Evolutionary conservation across 331 rosid species (phyloP).

Genomic region (Phaseolus coccineus): DNA sequence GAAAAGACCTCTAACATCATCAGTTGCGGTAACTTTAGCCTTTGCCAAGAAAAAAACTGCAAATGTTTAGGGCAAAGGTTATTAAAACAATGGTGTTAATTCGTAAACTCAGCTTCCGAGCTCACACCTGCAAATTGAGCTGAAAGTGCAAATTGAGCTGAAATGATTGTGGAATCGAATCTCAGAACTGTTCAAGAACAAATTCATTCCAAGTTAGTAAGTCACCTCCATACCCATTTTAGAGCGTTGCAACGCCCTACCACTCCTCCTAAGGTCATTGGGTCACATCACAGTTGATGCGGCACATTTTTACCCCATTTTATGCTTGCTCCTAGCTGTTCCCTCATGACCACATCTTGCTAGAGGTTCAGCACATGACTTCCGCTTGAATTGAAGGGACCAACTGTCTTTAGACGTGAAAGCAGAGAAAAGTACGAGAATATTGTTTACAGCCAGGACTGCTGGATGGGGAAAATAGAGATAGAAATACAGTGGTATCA

Average conservation of each 20-base stretch:
- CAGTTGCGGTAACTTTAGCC: neutral
- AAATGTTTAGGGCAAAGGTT: neutral
- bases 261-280: too few species aligned
- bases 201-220: too few species aligned
- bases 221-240: too few species aligned
- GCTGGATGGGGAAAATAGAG: neutral
- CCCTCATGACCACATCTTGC: too few species aligned
- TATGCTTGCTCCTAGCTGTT: too few species aligned
- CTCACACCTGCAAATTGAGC: neutral
- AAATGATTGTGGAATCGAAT: neutral
- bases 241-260: too few species aligned
- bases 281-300: too few species aligned
- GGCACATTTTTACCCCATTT: too few species aligned
- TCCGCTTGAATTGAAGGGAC: neutral
- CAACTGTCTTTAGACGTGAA: neutral
- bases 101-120: neutral
- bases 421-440: neutral
- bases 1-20: neutral
- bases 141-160: neutral
- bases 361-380: too few species aligned
- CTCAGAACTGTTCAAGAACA: too few species aligned
- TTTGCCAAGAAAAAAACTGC: neutral
- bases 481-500: constrained; percentile 13
- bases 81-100: too few species aligned
- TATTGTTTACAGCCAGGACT: neutral